Conservation (phyloP, 225 moss, liverwort and hornwort species). For the Sphagnum tenellum region DNA sequence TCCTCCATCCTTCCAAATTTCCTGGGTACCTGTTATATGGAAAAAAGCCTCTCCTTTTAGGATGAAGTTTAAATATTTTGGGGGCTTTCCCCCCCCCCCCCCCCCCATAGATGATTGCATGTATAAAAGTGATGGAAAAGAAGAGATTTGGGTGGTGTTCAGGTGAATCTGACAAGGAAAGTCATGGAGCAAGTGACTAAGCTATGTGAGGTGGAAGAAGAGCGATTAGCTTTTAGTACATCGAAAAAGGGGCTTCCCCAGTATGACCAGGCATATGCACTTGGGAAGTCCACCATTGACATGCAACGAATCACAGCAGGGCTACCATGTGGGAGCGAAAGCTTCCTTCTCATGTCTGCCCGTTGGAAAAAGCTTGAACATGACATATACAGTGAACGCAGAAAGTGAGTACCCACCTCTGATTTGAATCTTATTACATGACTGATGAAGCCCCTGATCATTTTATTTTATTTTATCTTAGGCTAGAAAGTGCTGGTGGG, state of each 20-base stretch:
- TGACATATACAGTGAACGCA: constrained; percentile 90
- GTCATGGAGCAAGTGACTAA: constrained; percentile 89
- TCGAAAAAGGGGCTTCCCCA: constrained; percentile 81
- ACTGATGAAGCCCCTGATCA: no score
- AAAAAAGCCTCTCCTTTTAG: no score
- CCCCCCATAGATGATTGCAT: no score
- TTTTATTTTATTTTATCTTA: no score
- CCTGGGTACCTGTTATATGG: no score
- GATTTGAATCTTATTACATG: no score
- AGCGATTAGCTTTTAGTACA: constrained; percentile 57
- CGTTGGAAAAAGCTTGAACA: constrained; percentile 99
- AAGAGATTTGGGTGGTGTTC: neutral
- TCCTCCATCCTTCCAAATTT: no score
- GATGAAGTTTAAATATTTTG: no score
- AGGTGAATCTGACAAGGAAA: constrained; percentile 75
- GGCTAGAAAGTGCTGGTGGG: no score
- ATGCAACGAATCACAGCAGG: constrained; percentile 95
- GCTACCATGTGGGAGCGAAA: constrained; percentile 97
- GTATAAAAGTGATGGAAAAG: no score
- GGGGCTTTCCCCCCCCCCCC: no score
- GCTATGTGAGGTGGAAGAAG: constrained; percentile 89
- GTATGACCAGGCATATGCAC: constrained; percentile 93
- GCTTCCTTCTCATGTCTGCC: constrained; percentile 98
- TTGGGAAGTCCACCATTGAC: constrained; percentile 98
- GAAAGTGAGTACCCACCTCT: constrained; percentile 44